phyloP scores from a whole-genome alignment of 1,139 yeast species.

The Nakaseomyces bracarensis region DNA sequence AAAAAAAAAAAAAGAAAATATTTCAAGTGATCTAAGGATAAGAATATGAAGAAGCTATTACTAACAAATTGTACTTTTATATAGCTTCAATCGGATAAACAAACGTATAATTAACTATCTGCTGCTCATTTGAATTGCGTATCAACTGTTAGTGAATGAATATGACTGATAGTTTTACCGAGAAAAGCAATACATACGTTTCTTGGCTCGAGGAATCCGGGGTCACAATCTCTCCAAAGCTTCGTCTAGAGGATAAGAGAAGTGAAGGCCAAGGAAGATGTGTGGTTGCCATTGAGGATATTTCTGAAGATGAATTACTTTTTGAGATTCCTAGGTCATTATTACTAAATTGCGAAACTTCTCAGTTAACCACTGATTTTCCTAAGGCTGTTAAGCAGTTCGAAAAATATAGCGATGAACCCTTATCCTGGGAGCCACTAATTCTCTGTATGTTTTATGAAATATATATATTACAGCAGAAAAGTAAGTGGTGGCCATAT shows the following conservation, averaged over 20 bases:
- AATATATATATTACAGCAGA: slow-evolving; percentile 33
- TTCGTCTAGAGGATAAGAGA: slow-evolving; percentile 55
- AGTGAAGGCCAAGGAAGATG: slow-evolving; percentile 65
- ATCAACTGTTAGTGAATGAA: too few species aligned
- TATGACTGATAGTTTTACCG: slow-evolving; percentile 19
- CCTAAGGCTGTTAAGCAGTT: slow-evolving; percentile 41
- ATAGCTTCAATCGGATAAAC: too few species aligned
- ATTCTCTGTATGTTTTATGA: slow-evolving; percentile 63
- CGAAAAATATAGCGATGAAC: slow-evolving; percentile 2
- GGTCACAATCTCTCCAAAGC: slow-evolving; percentile 45
- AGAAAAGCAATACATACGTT: slow-evolving; percentile 38
- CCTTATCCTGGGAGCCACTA: slow-evolving; percentile 56
- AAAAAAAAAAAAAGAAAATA: background rate
- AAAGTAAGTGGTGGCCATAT: slow-evolving; percentile 61
- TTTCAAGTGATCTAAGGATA: too few species aligned
- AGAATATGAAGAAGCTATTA: too few species aligned
- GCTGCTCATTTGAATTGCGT: too few species aligned
- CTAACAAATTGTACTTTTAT: too few species aligned
- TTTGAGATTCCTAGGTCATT: slow-evolving; percentile 59
- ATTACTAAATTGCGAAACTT: slow-evolving; percentile 51
- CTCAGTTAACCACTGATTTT: slow-evolving; percentile 37
- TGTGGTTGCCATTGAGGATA: slow-evolving; percentile 54
- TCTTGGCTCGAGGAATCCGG: slow-evolving; percentile 43
- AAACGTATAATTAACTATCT: too few species aligned
- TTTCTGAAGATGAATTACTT: slow-evolving; percentile 49